Evolutionary conservation across 2,329 filamentous ascomycete species (phyloP).

Genomic region (Colletotrichum echinochloae): DNA sequence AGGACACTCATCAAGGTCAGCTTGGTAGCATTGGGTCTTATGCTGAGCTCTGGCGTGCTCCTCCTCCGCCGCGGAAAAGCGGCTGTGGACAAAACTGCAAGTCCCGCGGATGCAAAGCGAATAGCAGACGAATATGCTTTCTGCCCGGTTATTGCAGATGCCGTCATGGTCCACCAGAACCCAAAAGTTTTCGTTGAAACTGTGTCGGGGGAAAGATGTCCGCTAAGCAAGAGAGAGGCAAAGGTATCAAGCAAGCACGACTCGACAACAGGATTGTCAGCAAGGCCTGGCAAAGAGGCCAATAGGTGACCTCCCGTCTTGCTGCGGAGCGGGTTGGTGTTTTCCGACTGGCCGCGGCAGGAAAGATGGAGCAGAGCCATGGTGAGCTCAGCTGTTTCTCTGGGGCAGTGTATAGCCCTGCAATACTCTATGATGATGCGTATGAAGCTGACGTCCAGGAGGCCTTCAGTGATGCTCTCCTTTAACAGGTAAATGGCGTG

Average conservation of each 20-base stretch:
- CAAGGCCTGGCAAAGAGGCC: slow-evolving; percentile 49
- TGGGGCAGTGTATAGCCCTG: slow-evolving; percentile 48
- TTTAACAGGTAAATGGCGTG: slow-evolving; percentile 59
- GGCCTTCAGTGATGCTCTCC: slow-evolving; percentile 55
- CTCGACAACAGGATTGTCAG: not conserved
- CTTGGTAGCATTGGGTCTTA: slow-evolving; percentile 13
- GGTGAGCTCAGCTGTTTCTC: slow-evolving; percentile 58
- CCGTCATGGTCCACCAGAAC: slow-evolving; percentile 27
- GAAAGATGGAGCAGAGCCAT: slow-evolving; percentile 49
- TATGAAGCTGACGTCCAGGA: slow-evolving; percentile 56
- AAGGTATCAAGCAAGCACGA: slow-evolving; percentile 12
- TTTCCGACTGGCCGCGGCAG: slow-evolving; percentile 50
- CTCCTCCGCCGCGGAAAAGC: slow-evolving; percentile 7
- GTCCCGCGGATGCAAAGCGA: slow-evolving; percentile 24
- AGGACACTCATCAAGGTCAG: slow-evolving; percentile 46
- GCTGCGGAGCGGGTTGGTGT: not conserved
- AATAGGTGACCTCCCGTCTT: slow-evolving; percentile 41
- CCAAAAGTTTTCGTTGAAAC: slow-evolving; percentile 17
- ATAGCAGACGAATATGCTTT: slow-evolving; percentile 11
- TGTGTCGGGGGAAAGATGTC: not conserved
- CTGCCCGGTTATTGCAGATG: slow-evolving; percentile 19
- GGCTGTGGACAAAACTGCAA: slow-evolving; percentile 9
- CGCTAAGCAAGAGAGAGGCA: slow-evolving; percentile 14
- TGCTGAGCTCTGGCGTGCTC: not conserved
- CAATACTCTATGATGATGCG: slow-evolving; percentile 58